phyloP scores from a whole-genome alignment of 2,329 filamentous ascomycete genomes.

The Aspergillus awamori region DNA sequence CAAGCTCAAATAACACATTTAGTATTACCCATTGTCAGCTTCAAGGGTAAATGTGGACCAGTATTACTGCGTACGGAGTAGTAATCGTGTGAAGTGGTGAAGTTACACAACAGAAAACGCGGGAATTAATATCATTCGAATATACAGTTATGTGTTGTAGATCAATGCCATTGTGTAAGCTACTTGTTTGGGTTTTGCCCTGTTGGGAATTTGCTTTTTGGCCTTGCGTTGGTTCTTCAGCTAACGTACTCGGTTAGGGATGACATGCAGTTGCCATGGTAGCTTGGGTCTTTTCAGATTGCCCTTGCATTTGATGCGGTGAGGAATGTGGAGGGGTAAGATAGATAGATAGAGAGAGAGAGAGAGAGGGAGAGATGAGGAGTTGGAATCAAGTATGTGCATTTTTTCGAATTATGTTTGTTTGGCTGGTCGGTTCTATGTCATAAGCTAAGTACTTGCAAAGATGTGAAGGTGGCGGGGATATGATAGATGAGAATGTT shows the following conservation, averaged over 20 bases:
- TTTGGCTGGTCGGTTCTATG: conserved; percentile 28
- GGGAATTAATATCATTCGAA: no score
- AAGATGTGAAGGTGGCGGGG: conserved; percentile 11
- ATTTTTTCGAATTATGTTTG: conserved; percentile 17
- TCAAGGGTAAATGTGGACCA: no score
- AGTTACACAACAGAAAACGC: no score
- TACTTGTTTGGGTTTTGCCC: no score
- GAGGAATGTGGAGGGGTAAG: conserved; percentile 1
- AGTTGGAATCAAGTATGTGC: neutral
- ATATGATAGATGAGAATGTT: conserved; percentile 19
- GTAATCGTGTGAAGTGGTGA: no score
- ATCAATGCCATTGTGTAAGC: no score
- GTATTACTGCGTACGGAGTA: no score
- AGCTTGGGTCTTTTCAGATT: neutral
- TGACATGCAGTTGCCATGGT: neutral
- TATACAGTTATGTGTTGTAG: no score
- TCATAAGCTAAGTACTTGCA: conserved; percentile 29
- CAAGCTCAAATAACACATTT: no score
- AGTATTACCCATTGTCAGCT: no score
- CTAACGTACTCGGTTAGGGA: neutral
- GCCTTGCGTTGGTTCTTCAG: neutral
- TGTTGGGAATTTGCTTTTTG: neutral
- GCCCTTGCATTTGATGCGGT: conserved; percentile 10
- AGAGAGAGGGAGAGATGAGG: no score
- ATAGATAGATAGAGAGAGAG: no score